Percentiles rank a stretch among this genome's conserved stretches.
These are phyloP conservation scores for Hymenoscyphus occultus DNA, from an alignment of 2,329 filamentous ascomycete genomes.

Conservation along the genomic window DNA sequence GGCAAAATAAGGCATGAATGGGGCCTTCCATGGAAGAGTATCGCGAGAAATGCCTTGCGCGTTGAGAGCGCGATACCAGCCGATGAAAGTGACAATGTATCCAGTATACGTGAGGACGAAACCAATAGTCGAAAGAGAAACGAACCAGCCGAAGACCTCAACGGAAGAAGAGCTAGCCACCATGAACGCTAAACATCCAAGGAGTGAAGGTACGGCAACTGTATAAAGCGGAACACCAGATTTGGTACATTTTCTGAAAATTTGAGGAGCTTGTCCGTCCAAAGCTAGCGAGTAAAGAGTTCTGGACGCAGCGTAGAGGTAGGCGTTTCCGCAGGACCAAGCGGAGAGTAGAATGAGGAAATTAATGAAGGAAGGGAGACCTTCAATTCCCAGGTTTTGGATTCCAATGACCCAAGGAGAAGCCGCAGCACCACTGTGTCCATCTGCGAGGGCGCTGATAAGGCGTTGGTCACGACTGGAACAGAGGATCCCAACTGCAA, in stretches of 20 bases:
- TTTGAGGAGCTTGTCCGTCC: conserved; percentile 60
- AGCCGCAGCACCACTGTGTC: conserved; percentile 36
- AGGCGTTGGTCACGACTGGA: conserved; percentile 34
- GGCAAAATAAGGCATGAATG: conserved; percentile 63
- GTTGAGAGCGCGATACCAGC: conserved; percentile 65
- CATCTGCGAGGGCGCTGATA: conserved; percentile 44
- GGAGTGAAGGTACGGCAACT: conserved; percentile 52
- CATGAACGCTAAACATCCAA: conserved; percentile 70
- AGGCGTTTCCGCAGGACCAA: conserved; percentile 59
- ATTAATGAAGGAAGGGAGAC: conserved; percentile 66
- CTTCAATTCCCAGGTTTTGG: conserved; percentile 60
- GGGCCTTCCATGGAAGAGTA: conserved; percentile 52
- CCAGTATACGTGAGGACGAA: conserved; percentile 65
- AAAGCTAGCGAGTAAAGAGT: conserved; percentile 67
- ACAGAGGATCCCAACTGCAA: conserved; percentile 55
- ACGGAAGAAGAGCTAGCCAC: conserved; percentile 51
- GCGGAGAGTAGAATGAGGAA: conserved; percentile 52
- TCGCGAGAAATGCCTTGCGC: conserved; percentile 65
- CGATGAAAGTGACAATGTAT: conserved; percentile 67
- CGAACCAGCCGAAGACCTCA: conserved; percentile 42
- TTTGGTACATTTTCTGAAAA: conserved; percentile 60
- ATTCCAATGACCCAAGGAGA: conserved; percentile 55
- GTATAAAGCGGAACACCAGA: conserved; percentile 55
- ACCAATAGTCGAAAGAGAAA: conserved; percentile 45
- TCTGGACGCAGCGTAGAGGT: conserved; percentile 64